phyloP scores from a whole-genome alignment of 352 stramenopile genomes.

The Phytophthora kernoviae region DNA sequence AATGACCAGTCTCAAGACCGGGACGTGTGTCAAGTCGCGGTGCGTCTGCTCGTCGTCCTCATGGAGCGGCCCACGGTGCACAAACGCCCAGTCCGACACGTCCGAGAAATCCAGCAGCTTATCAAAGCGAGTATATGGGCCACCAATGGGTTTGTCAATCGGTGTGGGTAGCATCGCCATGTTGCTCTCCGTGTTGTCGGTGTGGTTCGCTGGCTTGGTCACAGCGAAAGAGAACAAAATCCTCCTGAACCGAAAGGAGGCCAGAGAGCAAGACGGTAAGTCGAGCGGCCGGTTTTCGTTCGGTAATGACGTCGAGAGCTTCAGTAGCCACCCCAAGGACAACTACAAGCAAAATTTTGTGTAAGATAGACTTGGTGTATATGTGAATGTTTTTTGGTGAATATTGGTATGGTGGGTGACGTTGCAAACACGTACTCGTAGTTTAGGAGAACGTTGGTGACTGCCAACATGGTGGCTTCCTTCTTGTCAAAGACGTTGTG shows the following conservation, averaged over 20 bases:
- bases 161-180: conserved; percentile 36
- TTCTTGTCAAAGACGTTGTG: not conserved
- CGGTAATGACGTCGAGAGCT: conserved; percentile 11
- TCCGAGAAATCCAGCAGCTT: conserved; percentile 30
- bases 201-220: conserved; percentile 34
- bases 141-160: conserved; percentile 44
- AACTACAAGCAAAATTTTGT: conserved; percentile 68
- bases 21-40: conserved; percentile 55
- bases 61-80: conserved; percentile 64
- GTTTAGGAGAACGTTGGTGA: not conserved
- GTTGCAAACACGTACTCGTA: not conserved
- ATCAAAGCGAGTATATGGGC: conserved; percentile 41
- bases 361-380: conserved; percentile 14
- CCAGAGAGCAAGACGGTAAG: conserved; percentile 22
- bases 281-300: conserved; percentile 11
- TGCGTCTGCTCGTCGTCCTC: conserved; percentile 55
- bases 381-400: conserved; percentile 2
- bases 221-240: conserved; percentile 26
- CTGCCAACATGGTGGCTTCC: not conserved
- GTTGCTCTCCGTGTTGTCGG: conserved; percentile 32
- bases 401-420: conserved; percentile 3
- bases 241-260: conserved; percentile 18
- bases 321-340: conserved; percentile 28
- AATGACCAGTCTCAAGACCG: conserved; percentile 36
- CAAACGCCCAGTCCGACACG: conserved; percentile 35